These are phyloP conservation scores for Colletotrichum chrysophilum DNA, from an alignment of 2,329 filamentous ascomycete species.

Conservation along the genomic window DNA sequence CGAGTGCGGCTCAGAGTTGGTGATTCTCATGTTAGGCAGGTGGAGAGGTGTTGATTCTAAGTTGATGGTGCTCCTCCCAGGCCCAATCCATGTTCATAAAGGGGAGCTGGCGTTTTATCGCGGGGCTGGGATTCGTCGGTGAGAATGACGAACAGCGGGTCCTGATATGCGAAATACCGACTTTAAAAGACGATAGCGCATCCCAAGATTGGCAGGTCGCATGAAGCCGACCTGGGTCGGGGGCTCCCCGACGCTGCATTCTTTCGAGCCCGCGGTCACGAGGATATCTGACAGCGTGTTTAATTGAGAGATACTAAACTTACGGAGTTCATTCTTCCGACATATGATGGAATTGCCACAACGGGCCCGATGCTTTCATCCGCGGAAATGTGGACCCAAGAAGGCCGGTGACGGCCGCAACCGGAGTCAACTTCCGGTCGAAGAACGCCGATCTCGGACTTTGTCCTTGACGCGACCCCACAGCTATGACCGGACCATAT, in stretches of 20 bases:
- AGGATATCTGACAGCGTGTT: background rate
- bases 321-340: background rate
- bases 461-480: background rate
- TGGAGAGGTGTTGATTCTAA: background rate
- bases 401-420: background rate
- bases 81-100: background rate
- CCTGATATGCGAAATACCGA: background rate
- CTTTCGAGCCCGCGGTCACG: background rate
- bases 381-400: background rate
- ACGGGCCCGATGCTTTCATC: background rate
- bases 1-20: background rate
- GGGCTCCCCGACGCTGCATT: background rate
- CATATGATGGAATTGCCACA: background rate
- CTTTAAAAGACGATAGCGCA: background rate
- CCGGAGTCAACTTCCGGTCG: background rate
- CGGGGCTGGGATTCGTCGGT: background rate
- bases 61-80: background rate
- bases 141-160: background rate
- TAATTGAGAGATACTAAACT: background rate
- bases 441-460: background rate
- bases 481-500: background rate
- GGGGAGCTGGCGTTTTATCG: background rate
- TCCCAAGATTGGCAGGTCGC: background rate
- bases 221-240: background rate
- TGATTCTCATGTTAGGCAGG: background rate